A percentile compares a stretch with the other conserved stretches of the same genome.
These are phyloP conservation scores for Bathelium albidoporum DNA, from an alignment of 495 filamentous ascomycete species.

Conservation along the genomic window DNA sequence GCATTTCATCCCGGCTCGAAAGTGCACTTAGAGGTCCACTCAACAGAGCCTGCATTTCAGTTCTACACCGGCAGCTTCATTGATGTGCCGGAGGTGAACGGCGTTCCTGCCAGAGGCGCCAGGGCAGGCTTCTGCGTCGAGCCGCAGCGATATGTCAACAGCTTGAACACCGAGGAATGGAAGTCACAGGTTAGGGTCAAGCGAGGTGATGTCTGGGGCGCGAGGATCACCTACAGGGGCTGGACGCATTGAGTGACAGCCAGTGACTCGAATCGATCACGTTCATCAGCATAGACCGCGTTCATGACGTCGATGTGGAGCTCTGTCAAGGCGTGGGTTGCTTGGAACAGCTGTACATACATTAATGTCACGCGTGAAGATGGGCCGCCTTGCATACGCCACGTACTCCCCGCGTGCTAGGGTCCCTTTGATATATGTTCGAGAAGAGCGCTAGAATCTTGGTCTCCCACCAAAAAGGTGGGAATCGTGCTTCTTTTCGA, in stretches of 20 bases:
- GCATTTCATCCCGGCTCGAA: conserved; percentile 60
- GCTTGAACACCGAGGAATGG: conserved; percentile 71
- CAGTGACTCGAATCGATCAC: neutral
- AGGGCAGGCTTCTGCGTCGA: conserved; percentile 82
- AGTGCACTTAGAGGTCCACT: conserved; percentile 71
- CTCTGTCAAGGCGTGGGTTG: too few species aligned
- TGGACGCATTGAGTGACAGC: conserved; percentile 44
- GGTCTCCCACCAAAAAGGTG: neutral
- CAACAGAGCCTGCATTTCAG: conserved; percentile 92
- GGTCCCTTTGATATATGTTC: too few species aligned
- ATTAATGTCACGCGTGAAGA: too few species aligned
- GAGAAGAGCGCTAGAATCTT: neutral
- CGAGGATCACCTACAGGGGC: conserved; percentile 63
- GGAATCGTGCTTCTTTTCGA: neutral
- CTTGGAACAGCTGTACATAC: too few species aligned
- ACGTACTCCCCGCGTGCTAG: too few species aligned
- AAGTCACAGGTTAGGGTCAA: conserved; percentile 62
- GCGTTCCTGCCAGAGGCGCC: conserved; percentile 48
- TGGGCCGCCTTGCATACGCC: too few species aligned
- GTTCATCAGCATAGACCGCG: neutral
- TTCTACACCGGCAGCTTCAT: conserved; percentile 87
- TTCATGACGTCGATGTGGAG: neutral
- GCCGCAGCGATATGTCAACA: conserved; percentile 83
- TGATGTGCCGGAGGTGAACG: conserved; percentile 60
- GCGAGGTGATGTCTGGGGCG: conserved; percentile 71